A percentile compares a stretch with the other conserved stretches of the same genome.
Conservation (phyloP, 352 stramenopile species). For the Aphanomyces astaci region DNA sequence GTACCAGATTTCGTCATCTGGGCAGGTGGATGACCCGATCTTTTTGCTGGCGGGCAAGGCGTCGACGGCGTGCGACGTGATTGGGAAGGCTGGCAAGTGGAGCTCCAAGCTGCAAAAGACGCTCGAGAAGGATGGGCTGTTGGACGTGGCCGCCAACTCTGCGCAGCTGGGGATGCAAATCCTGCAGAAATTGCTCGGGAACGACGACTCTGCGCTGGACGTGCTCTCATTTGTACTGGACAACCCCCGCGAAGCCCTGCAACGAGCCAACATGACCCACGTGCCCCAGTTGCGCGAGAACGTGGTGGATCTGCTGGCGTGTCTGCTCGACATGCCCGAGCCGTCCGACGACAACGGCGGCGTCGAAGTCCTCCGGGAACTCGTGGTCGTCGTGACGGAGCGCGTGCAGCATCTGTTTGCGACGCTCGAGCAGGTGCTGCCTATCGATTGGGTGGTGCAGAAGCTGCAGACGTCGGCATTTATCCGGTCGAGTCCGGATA, state of each 20-base stretch:
- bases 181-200: constrained; percentile 64
- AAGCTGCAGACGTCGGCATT: constrained; percentile 58
- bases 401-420: constrained; percentile 20
- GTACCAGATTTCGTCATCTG: constrained; percentile 81
- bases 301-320: constrained; percentile 72
- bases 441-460: constrained; percentile 21
- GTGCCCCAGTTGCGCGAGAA: constrained; percentile 73
- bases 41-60: constrained; percentile 81
- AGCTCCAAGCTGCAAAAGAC: constrained; percentile 61
- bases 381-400: constrained; percentile 12
- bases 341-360: constrained; percentile 27
- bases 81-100: constrained; percentile 37
- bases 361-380: constrained; percentile 14
- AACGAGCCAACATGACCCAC: constrained; percentile 65
- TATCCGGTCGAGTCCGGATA: constrained; percentile 41
- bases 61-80: constrained; percentile 58
- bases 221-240: constrained; percentile 59
- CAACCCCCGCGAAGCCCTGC: constrained; percentile 45
- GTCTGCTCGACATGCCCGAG: constrained; percentile 75
- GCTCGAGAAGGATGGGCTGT: constrained; percentile 61
- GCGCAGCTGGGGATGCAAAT: constrained; percentile 78
- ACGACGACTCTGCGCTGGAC: constrained; percentile 46
- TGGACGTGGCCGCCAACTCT: constrained; percentile 67
- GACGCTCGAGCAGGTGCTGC: constrained; percentile 18
- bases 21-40: constrained; percentile 72